Percentiles rank a stretch among this genome's conserved stretches.
Evolutionary conservation across 2,329 filamentous ascomycete genomes (phyloP).

Genomic region (Fusarium pilosicola): DNA sequence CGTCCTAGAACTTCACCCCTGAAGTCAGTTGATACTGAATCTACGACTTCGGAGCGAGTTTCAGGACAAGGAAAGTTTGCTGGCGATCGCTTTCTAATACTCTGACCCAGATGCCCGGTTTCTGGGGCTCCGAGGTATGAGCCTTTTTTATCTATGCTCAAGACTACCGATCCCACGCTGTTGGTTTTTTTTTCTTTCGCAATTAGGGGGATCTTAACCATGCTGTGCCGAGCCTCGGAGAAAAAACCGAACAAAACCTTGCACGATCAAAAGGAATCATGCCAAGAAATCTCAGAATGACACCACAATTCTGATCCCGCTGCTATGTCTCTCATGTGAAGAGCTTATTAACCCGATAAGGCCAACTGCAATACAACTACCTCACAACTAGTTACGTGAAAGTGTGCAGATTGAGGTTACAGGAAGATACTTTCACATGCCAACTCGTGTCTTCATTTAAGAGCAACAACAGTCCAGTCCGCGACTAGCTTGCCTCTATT

Average conservation of each 20-base stretch:
- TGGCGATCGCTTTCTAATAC: conserved; percentile 28
- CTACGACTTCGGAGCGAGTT: conserved; percentile 37
- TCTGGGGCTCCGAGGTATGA: conserved; percentile 21
- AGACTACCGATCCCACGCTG: conserved; percentile 25
- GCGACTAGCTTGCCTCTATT: not conserved
- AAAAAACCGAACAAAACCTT: conserved; percentile 3
- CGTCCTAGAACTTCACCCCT: conserved; percentile 14
- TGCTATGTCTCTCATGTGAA: conserved; percentile 15
- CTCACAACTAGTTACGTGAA: not conserved
- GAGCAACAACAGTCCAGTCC: not conserved
- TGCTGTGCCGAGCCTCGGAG: conserved; percentile 13
- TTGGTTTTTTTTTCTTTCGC: conserved; percentile 9
- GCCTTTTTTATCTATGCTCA: not conserved
- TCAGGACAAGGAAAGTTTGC: conserved; percentile 34
- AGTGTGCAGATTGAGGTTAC: not conserved
- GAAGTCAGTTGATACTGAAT: conserved; percentile 20
- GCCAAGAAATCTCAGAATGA: conserved; percentile 10
- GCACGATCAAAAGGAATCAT: conserved; percentile 8
- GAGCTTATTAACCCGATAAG: conserved; percentile 5
- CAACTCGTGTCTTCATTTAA: not conserved
- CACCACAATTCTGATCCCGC: conserved; percentile 9
- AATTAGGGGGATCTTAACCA: conserved; percentile 13
- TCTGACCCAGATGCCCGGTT: conserved; percentile 35
- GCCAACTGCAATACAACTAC: conserved; percentile 6
- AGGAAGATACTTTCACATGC: conserved; percentile 15